phyloP scores from a whole-genome alignment of 2,329 filamentous ascomycete genomes.

The Pyricularia pennisetigena region DNA sequence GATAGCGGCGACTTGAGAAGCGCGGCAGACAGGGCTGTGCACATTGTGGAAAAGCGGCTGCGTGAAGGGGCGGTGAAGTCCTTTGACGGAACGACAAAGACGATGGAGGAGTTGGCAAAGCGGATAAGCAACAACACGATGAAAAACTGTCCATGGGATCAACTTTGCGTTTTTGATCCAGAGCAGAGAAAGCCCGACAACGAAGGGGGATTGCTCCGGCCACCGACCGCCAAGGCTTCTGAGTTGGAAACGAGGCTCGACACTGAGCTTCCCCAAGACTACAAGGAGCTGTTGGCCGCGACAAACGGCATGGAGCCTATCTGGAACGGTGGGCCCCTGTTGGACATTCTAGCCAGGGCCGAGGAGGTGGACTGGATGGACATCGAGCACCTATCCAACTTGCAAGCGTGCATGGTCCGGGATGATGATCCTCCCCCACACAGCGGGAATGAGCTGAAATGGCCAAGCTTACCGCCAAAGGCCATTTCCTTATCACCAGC shows the following conservation, averaged over 20 bases:
- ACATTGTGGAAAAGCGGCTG: background rate
- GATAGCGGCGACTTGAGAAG: background rate
- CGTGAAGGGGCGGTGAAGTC: background rate
- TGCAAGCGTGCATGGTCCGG: too few species aligned
- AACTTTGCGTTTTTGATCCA: background rate
- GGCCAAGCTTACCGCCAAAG: background rate
- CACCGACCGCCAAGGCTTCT: background rate
- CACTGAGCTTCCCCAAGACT: background rate
- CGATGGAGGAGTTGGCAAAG: background rate
- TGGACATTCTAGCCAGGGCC: background rate
- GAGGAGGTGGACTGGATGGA: background rate
- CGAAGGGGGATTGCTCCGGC: background rate
- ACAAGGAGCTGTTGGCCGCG: slow-evolving; percentile 3
- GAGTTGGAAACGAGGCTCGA: background rate
- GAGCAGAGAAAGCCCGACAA: background rate
- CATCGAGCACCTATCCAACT: background rate
- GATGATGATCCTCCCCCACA: too few species aligned
- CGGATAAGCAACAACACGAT: background rate
- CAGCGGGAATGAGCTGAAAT: background rate
- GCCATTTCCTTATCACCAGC: background rate
- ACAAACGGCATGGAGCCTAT: slow-evolving; percentile 8
- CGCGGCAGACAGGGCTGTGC: background rate
- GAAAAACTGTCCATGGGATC: background rate
- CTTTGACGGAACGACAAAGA: background rate
- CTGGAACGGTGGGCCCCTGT: slow-evolving; percentile 9